Evolutionary conservation across 179 eudicot genomes (phyloP), one percentile per base, ranked within the genome.

Genomic region (Patellifolia procumbens): DNA sequence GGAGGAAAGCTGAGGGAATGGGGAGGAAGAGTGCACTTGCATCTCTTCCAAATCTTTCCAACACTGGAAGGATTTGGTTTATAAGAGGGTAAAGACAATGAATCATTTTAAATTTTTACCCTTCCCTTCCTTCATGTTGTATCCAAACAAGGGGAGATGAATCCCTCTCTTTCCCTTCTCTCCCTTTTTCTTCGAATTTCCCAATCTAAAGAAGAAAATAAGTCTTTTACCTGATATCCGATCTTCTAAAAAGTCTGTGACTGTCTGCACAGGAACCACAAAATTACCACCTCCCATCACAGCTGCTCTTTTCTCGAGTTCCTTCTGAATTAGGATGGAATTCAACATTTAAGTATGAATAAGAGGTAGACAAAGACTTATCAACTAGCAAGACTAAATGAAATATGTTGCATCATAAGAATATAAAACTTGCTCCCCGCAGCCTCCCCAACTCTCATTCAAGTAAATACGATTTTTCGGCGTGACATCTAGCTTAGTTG

Each of bases 241-340:
- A 61, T 82, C 90, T 49, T 87, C 92, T 70, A 95, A 83, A 82
- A 91, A 95, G 82, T 95, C 97, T 9, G 93, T 81, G 74, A 88
- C 95, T 42, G 79, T 88, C 75, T 95, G 97, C 67, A 91, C 99
- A 58, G 99, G 99, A 69, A 90, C 98, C 58, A 89, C 92, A 78
- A 93, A 91, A 79, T 93, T 73, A 61, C 94, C 92, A 65, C 94
- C 94, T 76, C 94, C 94, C 89, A 90, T 84, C 26, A 75, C 71
- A 76, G 97, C 95, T 53, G 97, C 95, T 83, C 82, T 89, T 70
- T 75, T 83, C 80, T 92, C 97, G 13, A 90, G 80, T 78, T 82
- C 88, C 84, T 85, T 89, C 97, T 89, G 74, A 26, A 82, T 70
- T n/a, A 53, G 28, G 20, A 26, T 8, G 15, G 80, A 80, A 70